phyloP scores from a whole-genome alignment of 208 protist genomes.

The Novymonas esmeraldas region DNA sequence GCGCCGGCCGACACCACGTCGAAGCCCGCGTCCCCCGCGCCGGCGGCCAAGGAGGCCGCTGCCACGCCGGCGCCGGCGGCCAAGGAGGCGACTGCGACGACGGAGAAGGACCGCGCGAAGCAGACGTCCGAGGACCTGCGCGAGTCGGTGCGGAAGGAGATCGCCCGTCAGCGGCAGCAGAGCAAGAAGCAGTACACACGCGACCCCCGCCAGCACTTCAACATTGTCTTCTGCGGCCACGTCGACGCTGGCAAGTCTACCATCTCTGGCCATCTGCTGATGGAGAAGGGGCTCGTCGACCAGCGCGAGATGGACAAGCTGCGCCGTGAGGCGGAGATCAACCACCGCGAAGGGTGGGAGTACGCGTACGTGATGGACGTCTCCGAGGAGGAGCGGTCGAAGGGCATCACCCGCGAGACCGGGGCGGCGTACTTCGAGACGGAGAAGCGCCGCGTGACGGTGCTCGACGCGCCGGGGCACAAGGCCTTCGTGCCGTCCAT shows the following conservation, averaged over 20 bases:
- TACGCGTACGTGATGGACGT: constrained; percentile 98
- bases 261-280: constrained; percentile 97
- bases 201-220: constrained; percentile 95
- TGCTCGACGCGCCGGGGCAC: constrained; percentile 99
- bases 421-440: constrained; percentile 97
- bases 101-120: constrained; percentile 31
- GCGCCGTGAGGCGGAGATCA: constrained; percentile 96
- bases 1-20: constrained; percentile 9
- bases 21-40: constrained; percentile 24
- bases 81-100: too few relatives aligned
- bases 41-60: neutral
- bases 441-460: constrained; percentile 95
- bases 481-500: constrained; percentile 99
- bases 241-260: constrained; percentile 99
- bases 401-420: constrained; percentile 99
- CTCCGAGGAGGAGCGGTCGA: constrained; percentile 98
- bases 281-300: constrained; percentile 96
- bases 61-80: constrained; percentile 24
- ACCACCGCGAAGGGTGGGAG: constrained; percentile 98
- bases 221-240: constrained; percentile 99
- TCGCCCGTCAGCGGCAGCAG: constrained; percentile 70
- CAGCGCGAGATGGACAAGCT: constrained; percentile 99
- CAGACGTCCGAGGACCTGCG: constrained; percentile 69
- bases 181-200: constrained; percentile 73
- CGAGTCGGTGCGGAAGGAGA: constrained; percentile 70